Percentiles rank a stretch among this genome's conserved stretches.
phyloP scores from a whole-genome alignment of 768 basidiomycete species.

The Leccinellum luteum region DNA sequence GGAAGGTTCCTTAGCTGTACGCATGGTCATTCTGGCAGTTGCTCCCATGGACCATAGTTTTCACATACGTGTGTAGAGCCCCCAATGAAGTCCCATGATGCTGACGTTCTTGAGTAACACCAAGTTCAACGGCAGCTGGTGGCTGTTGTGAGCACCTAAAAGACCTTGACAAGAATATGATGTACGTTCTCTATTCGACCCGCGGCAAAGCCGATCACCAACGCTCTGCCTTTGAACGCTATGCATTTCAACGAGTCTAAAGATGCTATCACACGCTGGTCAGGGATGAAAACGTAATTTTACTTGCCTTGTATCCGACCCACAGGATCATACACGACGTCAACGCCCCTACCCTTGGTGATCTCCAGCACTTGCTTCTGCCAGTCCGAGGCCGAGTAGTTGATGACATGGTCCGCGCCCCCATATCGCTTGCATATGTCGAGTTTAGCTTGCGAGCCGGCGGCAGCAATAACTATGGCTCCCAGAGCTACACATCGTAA shows the following conservation, averaged over 20 bases:
- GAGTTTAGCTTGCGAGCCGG: conserved; percentile 75
- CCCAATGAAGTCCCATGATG: conserved; percentile 86
- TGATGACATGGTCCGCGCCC: conserved; percentile 78
- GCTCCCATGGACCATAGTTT: background rate
- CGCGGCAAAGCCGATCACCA: conserved; percentile 77
- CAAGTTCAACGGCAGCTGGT: conserved; percentile 77
- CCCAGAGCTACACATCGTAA: conserved; percentile 59
- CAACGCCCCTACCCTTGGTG: conserved; percentile 81
- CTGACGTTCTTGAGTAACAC: conserved; percentile 85
- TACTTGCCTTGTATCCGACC: conserved; percentile 65
- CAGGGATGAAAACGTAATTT: background rate
- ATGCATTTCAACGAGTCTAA: conserved; percentile 87
- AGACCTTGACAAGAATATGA: background rate
- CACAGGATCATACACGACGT: conserved; percentile 86
- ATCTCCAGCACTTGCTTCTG: conserved; percentile 85
- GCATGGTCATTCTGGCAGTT: background rate
- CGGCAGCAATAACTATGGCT: conserved; percentile 93
- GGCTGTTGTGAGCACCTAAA: conserved; percentile 1
- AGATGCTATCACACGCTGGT: background rate
- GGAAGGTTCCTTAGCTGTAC: conserved; percentile 59
- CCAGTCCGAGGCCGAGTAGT: conserved; percentile 81
- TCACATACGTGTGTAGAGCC: conserved; percentile 66
- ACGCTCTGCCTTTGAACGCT: conserved; percentile 87
- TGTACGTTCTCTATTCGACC: conserved; percentile 25
- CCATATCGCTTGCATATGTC: conserved; percentile 72